Evolutionary conservation across 129 eudicot genomes (phyloP), one percentile per base, ranked within the genome.

Genomic region (Calendula officinalis): DNA sequence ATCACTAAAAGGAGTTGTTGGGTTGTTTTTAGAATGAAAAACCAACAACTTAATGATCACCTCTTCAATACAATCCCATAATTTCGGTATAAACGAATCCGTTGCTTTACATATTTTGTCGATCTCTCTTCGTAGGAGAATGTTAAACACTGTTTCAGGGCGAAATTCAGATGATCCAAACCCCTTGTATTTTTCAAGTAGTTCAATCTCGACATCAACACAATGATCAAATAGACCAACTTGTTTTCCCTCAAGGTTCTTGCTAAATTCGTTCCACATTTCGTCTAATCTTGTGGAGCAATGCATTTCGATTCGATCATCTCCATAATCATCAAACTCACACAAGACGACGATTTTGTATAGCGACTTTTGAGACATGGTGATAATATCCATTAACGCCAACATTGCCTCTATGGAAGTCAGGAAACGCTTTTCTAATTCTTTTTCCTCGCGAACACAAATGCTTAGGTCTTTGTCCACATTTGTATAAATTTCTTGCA

Each of bases 381-480:
- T 55, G 8, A 32, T 55, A 55, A 55, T 10, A 4, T 55, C 32
- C 17, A 30, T 8, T 10, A 55, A 30, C 3, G 41, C 16, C 11
- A 40, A 40, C 60, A 55, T 55, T 12, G 60, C 60, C 13, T 55
- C 60, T 8, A 42, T 11, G 45, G 32, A 4, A 12, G 67, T 44
- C 45, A 54, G 6, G 30, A 62, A 30, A 43, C 33, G 67, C 38
- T 44, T 12, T 2, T 62, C 8, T 62, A 33, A 12, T 45, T 14
- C n/a, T 7, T 62, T 62, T 17, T 44, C 42, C 34, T 44, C 9
- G 55, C 12, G 12, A 45, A 46, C 67, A 30, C 22, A 41, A 2
- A 35, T 45, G n/a, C 45, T 62, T 32, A 62, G 54, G 41, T 62
- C 55, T 62, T 62, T 41, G 46, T 62, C 33, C 17, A 62, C 33